These are phyloP conservation scores for Schizothecium vesticola DNA, from an alignment of 495 filamentous ascomycete species.

Conservation along the genomic window DNA sequence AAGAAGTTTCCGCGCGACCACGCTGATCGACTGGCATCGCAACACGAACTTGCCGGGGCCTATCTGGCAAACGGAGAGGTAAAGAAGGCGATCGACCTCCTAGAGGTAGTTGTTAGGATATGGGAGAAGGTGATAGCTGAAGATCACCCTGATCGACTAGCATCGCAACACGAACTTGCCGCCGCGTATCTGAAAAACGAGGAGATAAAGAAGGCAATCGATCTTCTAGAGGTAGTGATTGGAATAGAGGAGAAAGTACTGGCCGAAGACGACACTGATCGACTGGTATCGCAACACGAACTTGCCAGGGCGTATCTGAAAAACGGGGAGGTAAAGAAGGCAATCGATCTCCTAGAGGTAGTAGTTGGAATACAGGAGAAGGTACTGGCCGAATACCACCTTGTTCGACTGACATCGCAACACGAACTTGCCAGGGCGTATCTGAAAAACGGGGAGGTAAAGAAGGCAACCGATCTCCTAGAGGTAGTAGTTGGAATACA, in stretches of 20 bases:
- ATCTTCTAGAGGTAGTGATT: conserved; percentile 37
- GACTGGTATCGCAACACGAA: conserved; percentile 29
- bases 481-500: conserved; percentile 14
- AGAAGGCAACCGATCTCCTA: conserved; percentile 5
- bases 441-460: not conserved
- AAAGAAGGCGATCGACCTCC: conserved; percentile 1
- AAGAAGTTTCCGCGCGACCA: conserved; percentile 26
- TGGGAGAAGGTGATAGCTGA: not conserved
- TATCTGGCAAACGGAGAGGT: conserved; percentile 7
- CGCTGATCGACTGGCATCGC: conserved; percentile 25
- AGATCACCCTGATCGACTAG: conserved; percentile 25
- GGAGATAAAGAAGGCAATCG: conserved; percentile 23
- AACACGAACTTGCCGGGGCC: conserved; percentile 28
- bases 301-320: conserved; percentile 25
- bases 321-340: not conserved
- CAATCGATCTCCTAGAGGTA: conserved; percentile 7
- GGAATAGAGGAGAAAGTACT: conserved; percentile 15
- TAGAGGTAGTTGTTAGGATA: conserved; percentile 1
- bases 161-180: conserved; percentile 28
- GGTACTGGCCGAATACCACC: conserved; percentile 7
- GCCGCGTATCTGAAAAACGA: conserved; percentile 14
- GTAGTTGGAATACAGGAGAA: not conserved
- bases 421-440: conserved; percentile 1
- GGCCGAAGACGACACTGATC: conserved; percentile 21
- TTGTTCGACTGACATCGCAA: conserved; percentile 5